Percentiles rank a stretch among this genome's conserved stretches.
Conservation (phyloP, 2,329 filamentous ascomycete species). For the Zymoseptoria tritici region DNA sequence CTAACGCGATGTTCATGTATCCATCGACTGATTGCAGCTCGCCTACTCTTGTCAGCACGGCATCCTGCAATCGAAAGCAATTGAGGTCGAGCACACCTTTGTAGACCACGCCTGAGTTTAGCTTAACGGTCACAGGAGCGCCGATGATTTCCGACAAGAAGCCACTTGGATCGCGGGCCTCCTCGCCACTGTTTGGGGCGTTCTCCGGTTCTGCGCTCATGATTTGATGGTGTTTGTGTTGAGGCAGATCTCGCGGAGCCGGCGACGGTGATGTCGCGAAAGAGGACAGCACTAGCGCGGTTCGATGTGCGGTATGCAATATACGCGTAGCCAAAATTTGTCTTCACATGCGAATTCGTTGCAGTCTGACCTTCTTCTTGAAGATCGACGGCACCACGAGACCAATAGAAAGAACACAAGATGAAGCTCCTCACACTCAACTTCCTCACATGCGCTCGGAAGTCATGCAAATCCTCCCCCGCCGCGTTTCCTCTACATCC, state of each 20-base stretch:
- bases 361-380: neutral
- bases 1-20: slow-evolving; percentile 99
- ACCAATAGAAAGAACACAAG: neutral
- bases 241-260: neutral
- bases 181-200: slow-evolving; percentile 37
- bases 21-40: slow-evolving; percentile 95
- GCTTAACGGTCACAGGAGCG: slow-evolving; percentile 86
- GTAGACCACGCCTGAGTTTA: slow-evolving; percentile 98
- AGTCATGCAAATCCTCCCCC: slow-evolving; percentile 77
- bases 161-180: slow-evolving; percentile 85
- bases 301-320: neutral
- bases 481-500: slow-evolving; percentile 86
- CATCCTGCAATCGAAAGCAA: neutral
- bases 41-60: slow-evolving; percentile 47
- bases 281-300: neutral
- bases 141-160: slow-evolving; percentile 94
- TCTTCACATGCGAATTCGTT: neutral
- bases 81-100: slow-evolving; percentile 57
- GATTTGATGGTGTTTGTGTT: neutral
- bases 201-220: slow-evolving; percentile 18
- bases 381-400: neutral
- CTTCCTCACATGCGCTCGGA: slow-evolving; percentile 93
- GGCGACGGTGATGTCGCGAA: neutral
- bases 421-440: slow-evolving; percentile 98
- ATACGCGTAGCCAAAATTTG: neutral